Evolutionary conservation across 1,284 basidiomycete genomes (phyloP), one percentile per base, ranked within the genome.

Genomic region (Caloboletus firmus): DNA sequence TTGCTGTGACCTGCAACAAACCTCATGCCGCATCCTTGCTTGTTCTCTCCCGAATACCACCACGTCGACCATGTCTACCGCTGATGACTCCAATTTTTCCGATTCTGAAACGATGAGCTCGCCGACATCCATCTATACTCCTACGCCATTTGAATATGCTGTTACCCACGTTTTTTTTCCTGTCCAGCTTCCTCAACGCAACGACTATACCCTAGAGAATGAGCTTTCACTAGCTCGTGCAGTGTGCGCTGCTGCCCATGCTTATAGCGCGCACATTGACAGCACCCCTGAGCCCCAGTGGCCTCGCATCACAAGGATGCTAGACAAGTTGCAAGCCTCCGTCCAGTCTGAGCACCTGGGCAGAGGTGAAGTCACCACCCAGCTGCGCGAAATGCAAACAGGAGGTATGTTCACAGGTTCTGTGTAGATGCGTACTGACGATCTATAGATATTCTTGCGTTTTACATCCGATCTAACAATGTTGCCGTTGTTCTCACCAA

Each of bases 391-490:
- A 4, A 61, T 67, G 64, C 2, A 34, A 8, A 34, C 7, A 0
- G 62, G 58, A 42, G 64, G 64, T 65, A 20, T n/a, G 60, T 0
- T 15, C 12, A 39, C 17, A 0, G 13, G 0, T n/a, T 24, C 17
- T 1, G 2, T 2, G 7, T 4, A 2, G 20, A 40, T 40, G 4
- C 7, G 7, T 15, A 6, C 37, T 63, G 15, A 63, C 15, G 2
- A 6, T 20, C 0, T 26, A 4, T 30, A 68, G 66, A 63, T 42
- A 31, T 66, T 6, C 49, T 73, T 4, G 57, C 57, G 2, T 61
- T 72, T 37, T 54, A 62, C 22, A 65, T 77, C 18, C 64, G 60
- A 8, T 64, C 66, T 1, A 74, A 76, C 36, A 77, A 77, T 49
- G 74, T 63, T 0, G 74, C 55, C 0, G 50, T 76, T 7, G 54